These are phyloP conservation scores for Tetrapisispora fleetii DNA, from an alignment of 805 yeast species.

Conservation along the genomic window DNA sequence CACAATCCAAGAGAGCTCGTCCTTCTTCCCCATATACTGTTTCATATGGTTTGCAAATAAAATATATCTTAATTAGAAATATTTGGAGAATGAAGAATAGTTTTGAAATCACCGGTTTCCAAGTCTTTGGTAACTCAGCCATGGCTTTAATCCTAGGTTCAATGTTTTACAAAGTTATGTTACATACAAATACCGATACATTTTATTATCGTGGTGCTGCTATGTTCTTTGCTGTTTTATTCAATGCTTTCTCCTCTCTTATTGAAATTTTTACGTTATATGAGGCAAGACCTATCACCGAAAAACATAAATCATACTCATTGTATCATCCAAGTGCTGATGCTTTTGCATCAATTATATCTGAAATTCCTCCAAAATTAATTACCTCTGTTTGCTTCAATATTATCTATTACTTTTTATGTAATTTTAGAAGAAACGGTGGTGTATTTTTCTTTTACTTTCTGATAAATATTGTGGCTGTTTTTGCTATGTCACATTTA, in stretches of 20 bases:
- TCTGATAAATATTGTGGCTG: constrained; percentile 34
- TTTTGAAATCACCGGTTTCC: constrained; percentile 33
- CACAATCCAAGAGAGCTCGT: constrained; percentile 37
- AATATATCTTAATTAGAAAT: constrained; percentile 36
- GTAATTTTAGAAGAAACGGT: constrained; percentile 40
- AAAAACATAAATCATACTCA: constrained; percentile 49
- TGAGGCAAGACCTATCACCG: constrained; percentile 47
- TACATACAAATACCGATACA: constrained; percentile 30
- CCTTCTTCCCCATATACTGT: constrained; percentile 40
- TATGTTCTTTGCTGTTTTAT: constrained; percentile 53
- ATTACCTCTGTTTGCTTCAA: constrained; percentile 37
- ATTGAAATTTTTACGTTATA: constrained; percentile 44
- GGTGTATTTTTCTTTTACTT: constrained; percentile 48
- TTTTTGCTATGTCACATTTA: constrained; percentile 48
- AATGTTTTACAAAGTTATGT: constrained; percentile 39
- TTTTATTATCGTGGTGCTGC: constrained; percentile 48
- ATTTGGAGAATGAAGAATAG: constrained; percentile 39
- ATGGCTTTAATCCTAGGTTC: constrained; percentile 47
- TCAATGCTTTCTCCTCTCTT: constrained; percentile 52
- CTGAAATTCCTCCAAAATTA: constrained; percentile 47
- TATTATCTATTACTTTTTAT: constrained; percentile 43
- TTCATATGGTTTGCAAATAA: constrained; percentile 41
- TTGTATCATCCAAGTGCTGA: constrained; percentile 56
- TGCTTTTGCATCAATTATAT: constrained; percentile 50
- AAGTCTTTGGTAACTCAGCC: constrained; percentile 33